phyloP scores from a whole-genome alignment of 2,329 filamentous ascomycete species.

The Aspergillus pseudoviridinutans region DNA sequence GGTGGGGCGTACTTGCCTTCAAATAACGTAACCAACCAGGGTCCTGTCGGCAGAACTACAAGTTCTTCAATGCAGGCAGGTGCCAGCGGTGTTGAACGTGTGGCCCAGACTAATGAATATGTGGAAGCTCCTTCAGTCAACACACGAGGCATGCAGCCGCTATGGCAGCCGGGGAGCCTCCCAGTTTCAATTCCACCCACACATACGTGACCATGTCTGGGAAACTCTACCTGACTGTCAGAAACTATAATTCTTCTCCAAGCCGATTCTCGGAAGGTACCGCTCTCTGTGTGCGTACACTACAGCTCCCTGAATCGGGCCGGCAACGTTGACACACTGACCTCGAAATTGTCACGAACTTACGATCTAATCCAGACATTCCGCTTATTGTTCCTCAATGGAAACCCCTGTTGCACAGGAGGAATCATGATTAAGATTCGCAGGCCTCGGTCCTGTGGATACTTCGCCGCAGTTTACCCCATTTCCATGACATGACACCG shows the following conservation, averaged over 20 bases:
- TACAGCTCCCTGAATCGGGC: neutral
- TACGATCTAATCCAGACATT: neutral
- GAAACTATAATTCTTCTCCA: neutral
- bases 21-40: constrained; percentile 18
- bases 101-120: constrained; percentile 21
- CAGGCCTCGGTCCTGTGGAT: neutral
- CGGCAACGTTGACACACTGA: neutral
- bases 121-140: constrained; percentile 19
- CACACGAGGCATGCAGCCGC: constrained; percentile 24
- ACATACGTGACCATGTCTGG: constrained; percentile 11
- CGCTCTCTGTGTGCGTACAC: neutral
- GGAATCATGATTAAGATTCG: neutral
- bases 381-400: neutral
- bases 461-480: too few species aligned
- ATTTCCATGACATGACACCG: neutral
- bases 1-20: constrained; percentile 26
- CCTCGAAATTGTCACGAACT: neutral
- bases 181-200: constrained; percentile 26
- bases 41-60: constrained; percentile 13
- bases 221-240: neutral
- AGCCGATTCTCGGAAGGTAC: neutral
- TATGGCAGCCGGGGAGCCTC: constrained; percentile 24
- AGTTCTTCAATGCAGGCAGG: constrained; percentile 17
- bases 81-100: constrained; percentile 10
- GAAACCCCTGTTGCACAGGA: neutral